A percentile compares a stretch with the other conserved stretches of the same genome.
Conservation (phyloP, 345 rosid genomes). For the Laguncularia racemosa region DNA sequence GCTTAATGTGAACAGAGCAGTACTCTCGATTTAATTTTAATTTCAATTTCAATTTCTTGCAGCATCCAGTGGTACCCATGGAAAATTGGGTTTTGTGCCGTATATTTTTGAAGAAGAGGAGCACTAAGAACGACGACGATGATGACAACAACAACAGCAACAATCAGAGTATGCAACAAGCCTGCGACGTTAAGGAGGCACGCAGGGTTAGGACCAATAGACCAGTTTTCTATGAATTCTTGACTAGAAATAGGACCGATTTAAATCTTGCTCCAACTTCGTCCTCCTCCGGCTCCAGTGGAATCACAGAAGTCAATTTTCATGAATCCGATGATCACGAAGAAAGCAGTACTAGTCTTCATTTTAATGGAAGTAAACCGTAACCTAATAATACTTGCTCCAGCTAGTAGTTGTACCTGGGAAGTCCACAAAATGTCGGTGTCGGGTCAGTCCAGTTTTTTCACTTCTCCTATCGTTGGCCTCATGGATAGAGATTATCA, state of each 20-base stretch:
- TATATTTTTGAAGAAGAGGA: constrained; percentile 82
- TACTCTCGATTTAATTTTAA: neutral
- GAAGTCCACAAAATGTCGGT: too few relatives aligned
- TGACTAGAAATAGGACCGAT: constrained; percentile 53
- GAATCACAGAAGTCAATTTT: constrained; percentile 60
- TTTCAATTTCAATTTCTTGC: constrained; percentile 7
- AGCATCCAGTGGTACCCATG: constrained; percentile 35
- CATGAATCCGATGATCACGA: constrained; percentile 51
- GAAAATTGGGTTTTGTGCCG: constrained; percentile 95
- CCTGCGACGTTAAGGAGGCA: constrained; percentile 27
- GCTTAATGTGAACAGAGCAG: too few relatives aligned
- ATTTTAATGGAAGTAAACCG: constrained; percentile 49
- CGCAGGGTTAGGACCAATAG: constrained; percentile 14
- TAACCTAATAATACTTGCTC: constrained; percentile 7
- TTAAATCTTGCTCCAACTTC: constrained; percentile 52
- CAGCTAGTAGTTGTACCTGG: neutral
- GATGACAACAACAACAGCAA: constrained; percentile 2
- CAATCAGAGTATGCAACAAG: too few relatives aligned
- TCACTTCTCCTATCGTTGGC: too few relatives aligned
- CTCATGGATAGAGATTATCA: too few relatives aligned
- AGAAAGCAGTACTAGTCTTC: constrained; percentile 64
- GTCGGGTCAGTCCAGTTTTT: too few relatives aligned
- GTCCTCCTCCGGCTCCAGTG: constrained; percentile 75
- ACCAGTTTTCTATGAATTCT: constrained; percentile 77
- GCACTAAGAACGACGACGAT: constrained; percentile 37